Evolutionary conservation across 371 early-diverging fungal species (phyloP), one percentile per base, ranked within the genome.

Genomic region (Amoeboaphelidium protococcarum): DNA sequence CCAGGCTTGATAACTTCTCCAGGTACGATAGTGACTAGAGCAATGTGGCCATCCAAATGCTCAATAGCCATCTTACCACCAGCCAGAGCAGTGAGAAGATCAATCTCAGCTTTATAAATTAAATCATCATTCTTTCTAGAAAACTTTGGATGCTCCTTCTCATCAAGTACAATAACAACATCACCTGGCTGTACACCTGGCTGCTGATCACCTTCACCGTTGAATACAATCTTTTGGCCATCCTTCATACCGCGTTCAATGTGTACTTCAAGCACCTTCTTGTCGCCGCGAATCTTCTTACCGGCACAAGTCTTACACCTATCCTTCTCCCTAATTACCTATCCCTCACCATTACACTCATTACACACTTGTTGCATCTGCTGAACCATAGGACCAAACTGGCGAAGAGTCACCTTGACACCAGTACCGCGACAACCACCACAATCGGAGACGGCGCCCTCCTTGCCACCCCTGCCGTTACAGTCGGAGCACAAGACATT

Each of bases 311-410:
- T 66, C 59, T 79, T 82, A 68, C 90, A 89, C 45, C 72, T 61
- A 59, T 86, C 82, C 64, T 82, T 82, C 27, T 73, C 74, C 54
- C 71, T 68, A 52, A 92, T 85, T 25, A 75, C 68, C 57, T 87
- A 78, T 52, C 91, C 88, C 52, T 73, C 74, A 46, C 87, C 94
- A 44, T 70, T 55, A 44, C 72, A 69, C 44, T 71, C 75, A 16
- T 68, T 66, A 69, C 96, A 95, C 40, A 80, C 72, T 59, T 83
- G 79, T 61, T 91, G 91, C 63, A 90, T 76, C 67, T 89, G 92
- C 68, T 95, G 96, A 47, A 92, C 73, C 74, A 78, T 74, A 48
- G 89, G 89, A 24, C 94, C 94, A 67, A 92, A 78, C 62, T 90
- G 94, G 45, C 91, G 69, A 54, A 85, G 71, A 26, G 76, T 74